Base-by-base conservation (phyloP, 352 stramenopile genomes). In the Phytophthora tentaculata region DNA sequence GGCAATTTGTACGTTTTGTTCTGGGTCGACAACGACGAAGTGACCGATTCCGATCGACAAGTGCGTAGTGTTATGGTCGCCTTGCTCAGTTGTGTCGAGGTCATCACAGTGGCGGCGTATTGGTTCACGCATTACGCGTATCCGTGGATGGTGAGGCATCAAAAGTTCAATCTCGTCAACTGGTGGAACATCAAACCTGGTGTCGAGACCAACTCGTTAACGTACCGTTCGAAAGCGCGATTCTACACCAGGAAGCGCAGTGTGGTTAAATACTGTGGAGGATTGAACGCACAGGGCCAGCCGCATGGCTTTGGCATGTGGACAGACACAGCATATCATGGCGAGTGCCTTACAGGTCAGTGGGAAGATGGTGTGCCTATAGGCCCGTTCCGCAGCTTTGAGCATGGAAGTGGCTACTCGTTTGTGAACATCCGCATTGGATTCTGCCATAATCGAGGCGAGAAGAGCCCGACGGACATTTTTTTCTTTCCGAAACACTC, bases 381-480 rank as follows among this genome's bases (percentile, higher is more conserved):
- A 22, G 88, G 84, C 26, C 88, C 88, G 2, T 95, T 95, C 66
- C 72, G 72, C 10, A 94, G 84, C 44, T 84, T 90, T 55, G 79
- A 93, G 45, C 84, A 91, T 54, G 81, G 81, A 49, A 94, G 69
- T 47, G 88, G 83, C 3, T 87, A 91, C 67, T 87, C 83, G 49
- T 94, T 95, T 57, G 73, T 79, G 39, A 91, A 88, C 44, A 80
- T 96, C n/a, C 74, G 76, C 10, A 74, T 96, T 37, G 85, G 80
- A 0, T 94, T 86, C 39, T 89, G 89, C 52, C 78, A 86, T 48
- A 86, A 86, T 51, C 76, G 78, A 16, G 71, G 23, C 0, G 78
- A 86, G 47, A 69, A 71, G 12, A 48, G 41, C 6, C 48, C 77
- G 16, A 76, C 77, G 0, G 67, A 81, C 19, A 85, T 82, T 32